Base-by-base conservation (phyloP, 768 basidiomycete genomes). In the Russula olivacea region DNA sequence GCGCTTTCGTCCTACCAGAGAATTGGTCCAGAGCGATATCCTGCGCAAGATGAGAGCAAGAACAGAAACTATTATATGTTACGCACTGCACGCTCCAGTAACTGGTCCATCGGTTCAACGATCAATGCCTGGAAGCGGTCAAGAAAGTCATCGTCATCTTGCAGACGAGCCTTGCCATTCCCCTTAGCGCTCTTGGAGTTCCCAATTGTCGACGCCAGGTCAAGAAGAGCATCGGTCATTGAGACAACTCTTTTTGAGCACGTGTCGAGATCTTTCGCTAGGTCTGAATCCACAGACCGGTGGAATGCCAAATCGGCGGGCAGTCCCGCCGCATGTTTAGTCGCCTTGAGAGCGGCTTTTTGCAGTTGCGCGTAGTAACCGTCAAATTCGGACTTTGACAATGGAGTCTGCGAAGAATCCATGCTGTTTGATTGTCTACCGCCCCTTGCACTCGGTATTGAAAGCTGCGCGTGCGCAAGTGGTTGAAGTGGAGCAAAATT, bases 301-400 rank as follows among this genome's bases (percentile, higher is more conserved):
- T 97, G 91, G 73, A 94, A 98, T n/a, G 79, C 75, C 61, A 98
- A 77, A 75, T 98, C 95, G 15, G 77, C 66, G 3, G 93, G 88
- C 3, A 92, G 76, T 1, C 76, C 75, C 1, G 81, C 82, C 0
- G 89, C 81, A 55, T 79, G 76, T 58, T 83, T 80, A 3, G 88
- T 90, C 9, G 87, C 78, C 50, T 80, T 79, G 14, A 91, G 79
- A 0, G 85, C 87, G 11, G 80, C 74, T 0, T 75, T 74, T 70
- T 91, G 91, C 6, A 91, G 72, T 34, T 77, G 69, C 12, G 79
- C 70, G 66, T 88, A 82, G 70, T 83, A 86, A 2, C 73, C 74
- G 64, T 81, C 72, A 64, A 89, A 90, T 0, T 59, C 49, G 3
- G 59, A 47, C 21, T 9, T 58, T 23, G 50, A 45, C 17, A 61